Conservation (phyloP, 208 protist genomes). For the Phytomonas sp. region DNA sequence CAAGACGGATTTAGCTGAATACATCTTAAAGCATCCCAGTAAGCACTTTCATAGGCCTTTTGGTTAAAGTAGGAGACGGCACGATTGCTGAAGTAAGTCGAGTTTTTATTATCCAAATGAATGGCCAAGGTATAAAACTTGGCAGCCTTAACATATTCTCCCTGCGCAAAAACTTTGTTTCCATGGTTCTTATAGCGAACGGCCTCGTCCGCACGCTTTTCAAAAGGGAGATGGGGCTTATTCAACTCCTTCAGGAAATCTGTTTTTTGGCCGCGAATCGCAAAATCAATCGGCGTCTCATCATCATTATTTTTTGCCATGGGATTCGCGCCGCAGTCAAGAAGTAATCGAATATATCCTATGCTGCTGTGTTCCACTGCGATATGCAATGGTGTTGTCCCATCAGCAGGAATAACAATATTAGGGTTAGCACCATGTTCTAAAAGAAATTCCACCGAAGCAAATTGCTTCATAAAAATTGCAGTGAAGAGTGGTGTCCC, state of each 20-base stretch:
- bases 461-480: conserved; percentile 71
- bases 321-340: conserved; percentile 58
- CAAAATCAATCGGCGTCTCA: conserved; percentile 46
- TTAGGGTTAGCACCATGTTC: conserved; percentile 74
- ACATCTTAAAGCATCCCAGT: conserved; percentile 83
- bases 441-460: conserved; percentile 77
- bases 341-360: conserved; percentile 64
- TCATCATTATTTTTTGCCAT: conserved; percentile 50
- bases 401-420: conserved; percentile 42
- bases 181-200: conserved; percentile 78
- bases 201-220: conserved; percentile 49
- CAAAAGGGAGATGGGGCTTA: conserved; percentile 33
- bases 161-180: conserved; percentile 80
- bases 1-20: conserved; percentile 81
- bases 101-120: conserved; percentile 73
- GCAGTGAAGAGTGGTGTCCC: conserved; percentile 81
- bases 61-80: conserved; percentile 89
- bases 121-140: conserved; percentile 91
- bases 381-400: conserved; percentile 79
- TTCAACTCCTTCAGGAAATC: conserved; percentile 57
- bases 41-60: conserved; percentile 66
- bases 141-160: conserved; percentile 85
- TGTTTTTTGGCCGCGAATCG: conserved; percentile 22
- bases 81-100: conserved; percentile 90
- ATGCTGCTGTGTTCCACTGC: conserved; percentile 67